phyloP scores from a whole-genome alignment of 2,329 filamentous ascomycete genomes.

The Claviceps humidiphila region DNA sequence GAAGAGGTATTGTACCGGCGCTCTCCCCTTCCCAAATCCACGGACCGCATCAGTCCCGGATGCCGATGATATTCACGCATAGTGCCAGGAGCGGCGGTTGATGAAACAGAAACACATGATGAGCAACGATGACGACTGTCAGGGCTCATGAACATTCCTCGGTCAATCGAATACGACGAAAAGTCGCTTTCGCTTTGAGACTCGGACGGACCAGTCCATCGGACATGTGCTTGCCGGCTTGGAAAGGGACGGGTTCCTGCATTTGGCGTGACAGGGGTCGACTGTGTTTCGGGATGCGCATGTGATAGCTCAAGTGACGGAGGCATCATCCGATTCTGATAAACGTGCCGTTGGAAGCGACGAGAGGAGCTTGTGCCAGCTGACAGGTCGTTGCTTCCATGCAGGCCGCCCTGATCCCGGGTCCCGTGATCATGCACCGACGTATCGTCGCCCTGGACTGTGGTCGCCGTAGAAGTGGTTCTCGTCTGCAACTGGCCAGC shows the following conservation, averaged over 20 bases:
- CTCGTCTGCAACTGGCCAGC: slow-evolving; percentile 14
- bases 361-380: slow-evolving; percentile 6
- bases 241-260: slow-evolving; percentile 20
- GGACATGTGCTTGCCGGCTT: slow-evolving; percentile 21
- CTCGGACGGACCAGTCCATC: slow-evolving; percentile 28
- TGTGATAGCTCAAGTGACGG: slow-evolving; percentile 28
- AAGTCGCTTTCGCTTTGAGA: slow-evolving; percentile 30
- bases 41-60: slow-evolving; percentile 33
- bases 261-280: slow-evolving; percentile 23
- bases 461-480: slow-evolving; percentile 8
- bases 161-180: slow-evolving; percentile 51
- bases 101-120: slow-evolving; percentile 37
- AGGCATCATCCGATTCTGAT: slow-evolving; percentile 28
- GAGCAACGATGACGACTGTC: slow-evolving; percentile 53
- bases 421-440: slow-evolving; percentile 20
- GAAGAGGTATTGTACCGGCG: slow-evolving; percentile 21
- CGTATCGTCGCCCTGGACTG: slow-evolving; percentile 14
- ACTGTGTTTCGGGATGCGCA: slow-evolving; percentile 14
- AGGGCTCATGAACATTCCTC: slow-evolving; percentile 41
- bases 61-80: slow-evolving; percentile 31
- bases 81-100: slow-evolving; percentile 45
- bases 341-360: slow-evolving; percentile 28
- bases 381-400: slow-evolving; percentile 11
- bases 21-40: slow-evolving; percentile 22
- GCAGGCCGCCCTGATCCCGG: neutral